Base-by-base conservation (phyloP, 78 protist species). In the Bodo saltans region DNA sequence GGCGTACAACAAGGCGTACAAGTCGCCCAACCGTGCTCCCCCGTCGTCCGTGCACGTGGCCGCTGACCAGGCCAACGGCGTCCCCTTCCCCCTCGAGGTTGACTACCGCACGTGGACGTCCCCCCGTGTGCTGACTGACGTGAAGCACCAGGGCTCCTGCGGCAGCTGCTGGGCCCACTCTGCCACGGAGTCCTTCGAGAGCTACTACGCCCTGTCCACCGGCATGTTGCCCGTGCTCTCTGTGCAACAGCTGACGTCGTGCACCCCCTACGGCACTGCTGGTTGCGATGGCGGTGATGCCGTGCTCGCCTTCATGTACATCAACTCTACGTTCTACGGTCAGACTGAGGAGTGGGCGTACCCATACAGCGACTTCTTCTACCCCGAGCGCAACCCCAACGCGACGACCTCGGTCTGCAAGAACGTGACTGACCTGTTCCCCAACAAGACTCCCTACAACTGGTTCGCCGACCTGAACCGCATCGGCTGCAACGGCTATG, bases 181-280 rank as follows among this genome's bases (percentile, higher is more conserved):
- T 67, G 76, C 92, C 83, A 83, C 91, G 37, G 93, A 87, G 72
- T 81, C 82, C 38, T 34, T 92, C 27, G 95, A 92, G 78, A 3
- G 41, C 33, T 23, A 11, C 28, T 8, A 3, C 29, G 73, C 74
- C 26, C 17, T 78, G n/a, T 21, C 60, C 74, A 11, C 68, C 41
- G 25, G 23, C 69, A 38, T 47, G 68, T 69, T 78, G 35, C 8
- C 34, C 28, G 25, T 8, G 12, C 83, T 78, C 28, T 78, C 83
- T 29, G 33, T 3, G 28, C 70, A 78, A 69, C 68, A 40, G 83
- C 4, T 78, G 12, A 38, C 28, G 38, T 39, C 68, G 41, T 78
- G 83, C 42, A 42, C n/a, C n/a, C n/a, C n/a, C n/a, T n/a, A n/a
- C n/a, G n/a, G n/a, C n/a, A n/a, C n/a, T n/a, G n/a, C n/a, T n/a